Percentiles rank a stretch among this genome's conserved stretches.
phyloP scores from a whole-genome alignment of 331 rosid genomes.

The Quercus tomentella region DNA sequence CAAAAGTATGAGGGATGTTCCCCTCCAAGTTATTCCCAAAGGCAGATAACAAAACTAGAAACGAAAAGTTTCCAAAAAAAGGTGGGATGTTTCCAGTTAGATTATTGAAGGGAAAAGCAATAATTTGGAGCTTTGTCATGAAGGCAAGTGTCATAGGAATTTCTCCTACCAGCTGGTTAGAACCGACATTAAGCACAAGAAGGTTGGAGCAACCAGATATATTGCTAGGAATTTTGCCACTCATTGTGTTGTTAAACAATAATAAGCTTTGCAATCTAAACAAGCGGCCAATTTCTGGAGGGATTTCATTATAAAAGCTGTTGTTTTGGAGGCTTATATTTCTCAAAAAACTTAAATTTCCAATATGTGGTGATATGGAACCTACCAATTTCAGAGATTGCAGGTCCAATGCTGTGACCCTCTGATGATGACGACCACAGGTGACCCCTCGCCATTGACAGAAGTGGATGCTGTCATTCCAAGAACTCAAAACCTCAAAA shows the following conservation, averaged over 20 bases:
- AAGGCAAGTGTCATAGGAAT: background rate
- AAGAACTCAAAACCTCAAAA: background rate
- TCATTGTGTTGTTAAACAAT: background rate
- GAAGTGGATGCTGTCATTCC: background rate
- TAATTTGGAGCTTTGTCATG: background rate
- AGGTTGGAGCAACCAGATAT: background rate
- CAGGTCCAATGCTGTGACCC: background rate
- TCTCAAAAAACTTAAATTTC: background rate
- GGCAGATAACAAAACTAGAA: background rate
- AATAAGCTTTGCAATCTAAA: background rate
- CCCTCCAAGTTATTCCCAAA: background rate
- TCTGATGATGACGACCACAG: background rate
- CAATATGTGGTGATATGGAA: background rate
- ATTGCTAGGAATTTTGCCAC: background rate
- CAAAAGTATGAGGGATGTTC: background rate
- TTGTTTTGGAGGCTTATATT: background rate
- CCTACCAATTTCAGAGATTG: background rate
- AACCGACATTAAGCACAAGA: background rate
- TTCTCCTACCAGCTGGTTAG: background rate
- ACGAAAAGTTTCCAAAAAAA: background rate
- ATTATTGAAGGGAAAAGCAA: background rate
- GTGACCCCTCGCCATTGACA: background rate
- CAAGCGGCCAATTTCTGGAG: background rate
- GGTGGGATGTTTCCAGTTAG: background rate
- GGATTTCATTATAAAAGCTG: background rate